These are phyloP conservation scores for Raffaelea ambrosiae DNA, from an alignment of 2,329 filamentous ascomycete genomes.

Conservation along the genomic window DNA sequence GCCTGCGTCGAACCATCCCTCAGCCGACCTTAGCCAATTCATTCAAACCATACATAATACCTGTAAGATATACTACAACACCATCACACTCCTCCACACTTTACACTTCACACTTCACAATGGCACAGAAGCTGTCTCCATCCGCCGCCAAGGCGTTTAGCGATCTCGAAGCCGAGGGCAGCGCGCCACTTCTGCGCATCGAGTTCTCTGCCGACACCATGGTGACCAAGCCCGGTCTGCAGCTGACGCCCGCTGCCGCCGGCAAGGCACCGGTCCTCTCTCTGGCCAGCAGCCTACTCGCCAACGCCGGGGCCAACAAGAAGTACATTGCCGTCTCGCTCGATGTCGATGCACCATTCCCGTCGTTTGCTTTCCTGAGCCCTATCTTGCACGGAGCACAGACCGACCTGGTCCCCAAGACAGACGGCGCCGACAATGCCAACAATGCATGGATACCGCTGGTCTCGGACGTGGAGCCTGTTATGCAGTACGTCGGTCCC, in stretches of 20 bases:
- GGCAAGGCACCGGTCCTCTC: background rate
- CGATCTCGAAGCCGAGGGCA: too few relatives aligned
- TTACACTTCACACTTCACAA: too few relatives aligned
- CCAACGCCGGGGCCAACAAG: background rate
- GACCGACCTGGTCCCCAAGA: constrained; percentile 21
- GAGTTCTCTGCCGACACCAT: constrained; percentile 1
- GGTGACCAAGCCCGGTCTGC: constrained; percentile 1
- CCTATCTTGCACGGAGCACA: constrained; percentile 41
- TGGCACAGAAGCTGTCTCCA: too few relatives aligned
- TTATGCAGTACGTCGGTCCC: constrained; percentile 7
- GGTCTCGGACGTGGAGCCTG: background rate
- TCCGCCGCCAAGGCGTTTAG: too few relatives aligned
- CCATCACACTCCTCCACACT: too few relatives aligned
- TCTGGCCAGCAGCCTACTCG: background rate
- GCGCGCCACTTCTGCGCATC: constrained; percentile 2
- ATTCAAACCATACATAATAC: too few relatives aligned
- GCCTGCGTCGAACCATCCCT: too few relatives aligned
- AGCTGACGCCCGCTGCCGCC: background rate
- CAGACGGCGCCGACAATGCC: constrained; percentile 3
- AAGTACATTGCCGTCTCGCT: constrained; percentile 31
- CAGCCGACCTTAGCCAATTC: too few relatives aligned
- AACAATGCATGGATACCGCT: constrained; percentile 6
- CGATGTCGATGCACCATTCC: constrained; percentile 39
- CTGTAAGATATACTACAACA: too few relatives aligned
- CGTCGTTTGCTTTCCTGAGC: constrained; percentile 28